Evolutionary conservation across 192 early-diverging fungal species (phyloP), one percentile per base, ranked within the genome.

Genomic region (Backusella australiensis): DNA sequence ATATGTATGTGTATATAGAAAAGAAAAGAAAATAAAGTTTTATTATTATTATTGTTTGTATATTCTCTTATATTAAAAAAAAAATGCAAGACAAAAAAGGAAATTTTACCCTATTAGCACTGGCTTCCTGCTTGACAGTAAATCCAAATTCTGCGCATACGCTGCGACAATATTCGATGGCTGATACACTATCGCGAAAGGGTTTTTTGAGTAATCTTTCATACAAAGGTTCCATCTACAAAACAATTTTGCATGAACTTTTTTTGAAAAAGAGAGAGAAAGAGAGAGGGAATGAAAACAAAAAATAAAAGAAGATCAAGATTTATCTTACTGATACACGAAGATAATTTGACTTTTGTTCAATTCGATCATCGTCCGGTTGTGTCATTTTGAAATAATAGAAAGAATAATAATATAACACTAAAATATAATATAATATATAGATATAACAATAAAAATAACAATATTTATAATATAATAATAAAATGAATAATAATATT

Each of bases 91-190:
- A 26, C 38, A 42, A 46, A 46, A 44, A 46, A 42, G 42, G 39
- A 73, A 53, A 69, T 41, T 73, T 79, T 85, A 87, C 87, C 82
- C 85, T 89, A 72, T 85, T 89, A 15, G 88, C 86, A 46, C 86
- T 87, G 6, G 88, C 85, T 81, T 89, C 88, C 72, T 89, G 88
- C 78, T 89, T 89, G 34, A 89, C 82, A 23, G 86, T 89, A 65
- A 89, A 89, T 38, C 88, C 88, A 76, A 82, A 87, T 59, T 89
- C 85, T 42, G 79, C 81, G 34, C 83, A 83, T 34, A 86, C 46
- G 53, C 82, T 78, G 46, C 88, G 83, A 73, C 88, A 89, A 34
- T 82, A 83, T 36, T 81, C 79, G 36, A 83, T 81, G 36, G 88
- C 88, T 46, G 83, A 78, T 17, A 78, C 72, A n/a, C 83, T 82